phyloP scores from a whole-genome alignment of 306 rosid species.

The Elaeagnus macrophylla region DNA sequence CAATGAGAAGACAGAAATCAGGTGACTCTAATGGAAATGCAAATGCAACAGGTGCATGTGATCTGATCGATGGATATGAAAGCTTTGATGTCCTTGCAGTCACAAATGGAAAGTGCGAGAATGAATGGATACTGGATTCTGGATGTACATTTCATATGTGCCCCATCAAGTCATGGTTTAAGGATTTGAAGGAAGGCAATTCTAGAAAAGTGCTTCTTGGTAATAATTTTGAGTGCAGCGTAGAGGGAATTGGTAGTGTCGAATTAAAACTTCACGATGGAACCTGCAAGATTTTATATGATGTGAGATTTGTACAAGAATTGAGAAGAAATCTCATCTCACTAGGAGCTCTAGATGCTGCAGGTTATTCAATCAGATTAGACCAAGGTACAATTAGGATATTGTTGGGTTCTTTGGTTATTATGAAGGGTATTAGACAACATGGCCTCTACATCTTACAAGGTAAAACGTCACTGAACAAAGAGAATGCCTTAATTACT shows the following conservation, averaged over 20 bases:
- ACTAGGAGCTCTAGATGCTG: not conserved
- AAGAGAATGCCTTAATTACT: fast-evolving
- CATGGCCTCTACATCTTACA: not conserved
- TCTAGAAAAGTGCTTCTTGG: not conserved
- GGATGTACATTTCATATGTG: not conserved
- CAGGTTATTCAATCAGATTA: not conserved
- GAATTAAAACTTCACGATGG: not conserved
- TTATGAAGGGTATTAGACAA: not conserved
- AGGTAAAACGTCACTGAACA: not conserved
- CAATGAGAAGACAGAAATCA: not conserved
- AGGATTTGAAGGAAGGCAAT: too few relatives aligned
- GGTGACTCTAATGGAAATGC: not conserved
- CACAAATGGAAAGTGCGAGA: too few relatives aligned
- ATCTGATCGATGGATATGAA: not conserved
- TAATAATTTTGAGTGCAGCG: not conserved
- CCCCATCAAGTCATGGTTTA: not conserved
- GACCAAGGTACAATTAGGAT: not conserved
- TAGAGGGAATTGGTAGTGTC: not conserved
- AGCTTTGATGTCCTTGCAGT: not conserved
- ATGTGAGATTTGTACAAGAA: not conserved
- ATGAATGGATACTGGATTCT: not conserved
- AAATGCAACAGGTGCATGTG: not conserved
- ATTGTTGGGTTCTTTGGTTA: not conserved
- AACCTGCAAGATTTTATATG: too few relatives aligned
- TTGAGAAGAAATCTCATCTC: not conserved